Conservation (phyloP, 306 rosid genomes). For the cucumber (Cucumis sativus) region Cucumber_9930_V3 NC_026656.2:3900501-3901000, state of each 20-base stretch:
- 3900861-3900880: background rate
- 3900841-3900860: background rate
- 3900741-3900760: background rate
- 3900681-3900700: slow-evolving; percentile 58
- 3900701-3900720: background rate
- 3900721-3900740: background rate
- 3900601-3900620: slow-evolving; percentile 49
- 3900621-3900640: slow-evolving; percentile 88
- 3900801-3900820: background rate
- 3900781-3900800: background rate
- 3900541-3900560: background rate
- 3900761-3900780: background rate
- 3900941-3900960: slow-evolving; percentile 82
- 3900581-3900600: background rate
- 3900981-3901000: slow-evolving; percentile 19
- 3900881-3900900: background rate
- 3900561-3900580: background rate
- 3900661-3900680: slow-evolving; percentile 92
- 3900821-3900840: background rate
- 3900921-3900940: slow-evolving; percentile 97
- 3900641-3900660: slow-evolving; percentile 94
- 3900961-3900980: slow-evolving; percentile 38
- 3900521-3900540: slow-evolving; percentile 11
- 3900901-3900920: slow-evolving; percentile 52
- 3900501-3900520: slow-evolving; percentile 71